Conservation (phyloP, 345 rosid species). For the Balakata baccata region DNA sequence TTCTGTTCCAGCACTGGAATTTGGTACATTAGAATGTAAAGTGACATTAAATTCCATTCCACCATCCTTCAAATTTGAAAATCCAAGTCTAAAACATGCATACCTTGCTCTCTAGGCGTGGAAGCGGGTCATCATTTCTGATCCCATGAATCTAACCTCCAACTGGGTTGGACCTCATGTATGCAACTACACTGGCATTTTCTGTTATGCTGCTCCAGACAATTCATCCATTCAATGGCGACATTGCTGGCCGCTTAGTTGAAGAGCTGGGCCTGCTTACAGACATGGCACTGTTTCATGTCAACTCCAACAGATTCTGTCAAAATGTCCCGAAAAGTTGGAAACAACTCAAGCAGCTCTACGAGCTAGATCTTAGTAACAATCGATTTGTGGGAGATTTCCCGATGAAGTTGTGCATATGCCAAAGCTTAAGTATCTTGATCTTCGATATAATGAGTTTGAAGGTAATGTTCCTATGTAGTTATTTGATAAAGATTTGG, state of each 20-base stretch:
- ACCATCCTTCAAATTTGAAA: slow-evolving; percentile 49
- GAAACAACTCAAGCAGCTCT: slow-evolving; percentile 19
- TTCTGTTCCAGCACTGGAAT: background rate
- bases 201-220: slow-evolving; percentile 52
- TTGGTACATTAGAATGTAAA: slow-evolving; percentile 23
- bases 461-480: slow-evolving; percentile 64
- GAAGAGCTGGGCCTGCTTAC: slow-evolving; percentile 58
- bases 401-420: slow-evolving; percentile 57
- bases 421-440: slow-evolving; percentile 61
- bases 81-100: slow-evolving; percentile 46
- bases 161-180: slow-evolving; percentile 73
- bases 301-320: slow-evolving; percentile 81
- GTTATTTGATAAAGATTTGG: slow-evolving; percentile 67
- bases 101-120: slow-evolving; percentile 82
- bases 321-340: slow-evolving; percentile 54
- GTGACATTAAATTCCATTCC: slow-evolving; percentile 17
- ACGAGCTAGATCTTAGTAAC: slow-evolving; percentile 32
- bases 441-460: slow-evolving; percentile 81
- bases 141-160: slow-evolving; percentile 22
- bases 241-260: slow-evolving; percentile 70
- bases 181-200: slow-evolving; percentile 76
- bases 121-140: slow-evolving; percentile 65
- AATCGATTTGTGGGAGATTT: slow-evolving; percentile 47
- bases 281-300: slow-evolving; percentile 60
- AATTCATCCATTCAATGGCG: slow-evolving; percentile 46